Evolutionary conservation across 1,284 basidiomycete genomes (phyloP).

Genomic region (Cutaneotrichosporon dermatis): DNA sequence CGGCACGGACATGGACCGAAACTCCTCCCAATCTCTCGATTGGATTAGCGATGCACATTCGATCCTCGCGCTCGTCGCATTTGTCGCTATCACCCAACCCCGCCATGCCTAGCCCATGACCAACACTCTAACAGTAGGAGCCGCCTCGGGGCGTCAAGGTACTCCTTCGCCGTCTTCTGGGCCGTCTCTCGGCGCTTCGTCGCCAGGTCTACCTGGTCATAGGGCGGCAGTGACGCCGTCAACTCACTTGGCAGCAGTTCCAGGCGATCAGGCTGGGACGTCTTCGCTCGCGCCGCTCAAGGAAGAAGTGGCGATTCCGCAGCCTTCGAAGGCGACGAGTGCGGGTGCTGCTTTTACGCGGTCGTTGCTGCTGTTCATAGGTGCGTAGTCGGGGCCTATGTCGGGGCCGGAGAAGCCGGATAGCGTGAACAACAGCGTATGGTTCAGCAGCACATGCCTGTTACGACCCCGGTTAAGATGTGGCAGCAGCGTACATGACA

Average conservation of each 20-base stretch:
- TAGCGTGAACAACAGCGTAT: too few relatives aligned
- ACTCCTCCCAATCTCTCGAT: too few relatives aligned
- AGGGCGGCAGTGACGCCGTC: not conserved
- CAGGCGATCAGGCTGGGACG: too few relatives aligned
- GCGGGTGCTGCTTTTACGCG: conserved; percentile 44
- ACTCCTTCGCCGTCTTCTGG: not conserved
- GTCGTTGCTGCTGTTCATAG: conserved; percentile 43
- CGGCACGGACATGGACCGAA: too few relatives aligned
- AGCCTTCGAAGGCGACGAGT: conserved; percentile 30
- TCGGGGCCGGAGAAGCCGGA: too few relatives aligned
- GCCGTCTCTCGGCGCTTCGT: not conserved
- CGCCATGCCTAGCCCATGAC: conserved; percentile 2
- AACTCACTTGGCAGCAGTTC: too few relatives aligned
- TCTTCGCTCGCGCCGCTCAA: not conserved
- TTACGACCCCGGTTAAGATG: too few relatives aligned
- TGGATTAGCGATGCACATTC: too few relatives aligned
- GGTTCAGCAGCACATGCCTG: too few relatives aligned
- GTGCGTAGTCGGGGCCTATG: conserved; percentile 12
- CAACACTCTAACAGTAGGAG: not conserved
- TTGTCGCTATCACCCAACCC: not conserved
- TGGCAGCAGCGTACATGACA: too few relatives aligned
- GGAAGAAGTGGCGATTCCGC: not conserved
- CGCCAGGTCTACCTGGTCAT: not conserved
- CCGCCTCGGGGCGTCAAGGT: too few relatives aligned
- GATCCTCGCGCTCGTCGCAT: too few relatives aligned